Conservation (phyloP, 2,329 filamentous ascomycete genomes). For the Claviceps pusilla region DNA sequence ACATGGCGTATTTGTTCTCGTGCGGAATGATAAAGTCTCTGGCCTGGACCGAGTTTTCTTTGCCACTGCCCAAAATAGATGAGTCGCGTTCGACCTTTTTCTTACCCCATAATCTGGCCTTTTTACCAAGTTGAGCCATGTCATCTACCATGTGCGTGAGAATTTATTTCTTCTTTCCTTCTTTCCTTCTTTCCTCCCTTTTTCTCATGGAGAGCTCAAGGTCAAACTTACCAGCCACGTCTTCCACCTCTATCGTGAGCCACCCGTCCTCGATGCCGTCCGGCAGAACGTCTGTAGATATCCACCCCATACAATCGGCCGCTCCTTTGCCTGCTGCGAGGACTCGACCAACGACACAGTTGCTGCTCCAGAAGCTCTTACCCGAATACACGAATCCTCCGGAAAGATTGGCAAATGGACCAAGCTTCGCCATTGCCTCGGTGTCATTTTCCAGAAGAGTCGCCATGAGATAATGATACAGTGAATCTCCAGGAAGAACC, state of each 20-base stretch:
- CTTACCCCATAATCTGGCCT: slow-evolving; percentile 48
- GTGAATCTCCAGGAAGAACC: slow-evolving; percentile 47
- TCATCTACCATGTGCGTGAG: slow-evolving; percentile 24
- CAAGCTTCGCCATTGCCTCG: slow-evolving; percentile 42
- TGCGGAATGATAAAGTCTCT: slow-evolving; percentile 49
- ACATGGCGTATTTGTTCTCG: slow-evolving; percentile 36
- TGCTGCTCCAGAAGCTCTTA: slow-evolving; percentile 56
- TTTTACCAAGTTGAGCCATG: slow-evolving; percentile 33
- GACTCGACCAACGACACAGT: slow-evolving; percentile 49
- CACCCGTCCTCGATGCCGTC: slow-evolving; percentile 38
- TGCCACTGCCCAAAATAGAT: slow-evolving; percentile 41
- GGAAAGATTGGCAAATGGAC: slow-evolving; percentile 46
- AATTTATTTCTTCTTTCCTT: background rate
- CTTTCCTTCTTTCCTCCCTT: background rate
- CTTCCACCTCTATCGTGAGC: slow-evolving; percentile 42
- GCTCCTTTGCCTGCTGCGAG: slow-evolving; percentile 47
- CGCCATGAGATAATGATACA: slow-evolving; percentile 51
- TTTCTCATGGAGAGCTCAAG: background rate
- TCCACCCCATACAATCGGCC: slow-evolving; percentile 53
- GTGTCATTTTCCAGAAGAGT: slow-evolving; percentile 49
- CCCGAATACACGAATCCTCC: slow-evolving; percentile 48
- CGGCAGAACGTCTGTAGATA: slow-evolving; percentile 45
- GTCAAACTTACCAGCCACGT: slow-evolving; percentile 31
- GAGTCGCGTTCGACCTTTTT: slow-evolving; percentile 43
- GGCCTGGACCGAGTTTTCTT: slow-evolving; percentile 38